A percentile compares a stretch with the other conserved stretches of the same genome.
Evolutionary conservation across 352 stramenopile species (phyloP).

Genomic region (Stramenopiles sp.): DNA sequence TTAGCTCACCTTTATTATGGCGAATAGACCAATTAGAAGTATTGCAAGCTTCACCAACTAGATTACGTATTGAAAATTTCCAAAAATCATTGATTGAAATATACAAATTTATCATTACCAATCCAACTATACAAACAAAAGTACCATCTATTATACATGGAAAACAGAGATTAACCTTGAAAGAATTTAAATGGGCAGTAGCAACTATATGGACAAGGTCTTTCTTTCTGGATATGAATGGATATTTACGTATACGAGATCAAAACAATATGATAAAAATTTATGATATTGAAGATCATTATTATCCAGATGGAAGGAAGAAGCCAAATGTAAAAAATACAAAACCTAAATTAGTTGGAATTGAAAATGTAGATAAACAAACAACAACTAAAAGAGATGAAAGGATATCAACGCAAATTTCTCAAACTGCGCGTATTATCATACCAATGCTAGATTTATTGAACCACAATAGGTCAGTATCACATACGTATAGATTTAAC

Average conservation of each 20-base stretch:
- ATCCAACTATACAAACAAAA: not conserved
- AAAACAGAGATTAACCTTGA: not conserved
- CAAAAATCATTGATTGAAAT: not conserved
- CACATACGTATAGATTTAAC: not conserved
- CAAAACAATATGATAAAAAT: not conserved
- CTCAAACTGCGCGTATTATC: not conserved
- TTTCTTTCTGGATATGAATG: not conserved
- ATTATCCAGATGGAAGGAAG: not conserved
- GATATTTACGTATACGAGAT: not conserved
- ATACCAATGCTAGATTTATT: not conserved
- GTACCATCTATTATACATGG: not conserved
- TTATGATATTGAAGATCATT: not conserved
- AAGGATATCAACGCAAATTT: not conserved
- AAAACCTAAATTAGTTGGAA: not conserved
- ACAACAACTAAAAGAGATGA: not conserved
- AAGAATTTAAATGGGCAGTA: not conserved
- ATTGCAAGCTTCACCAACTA: not conserved
- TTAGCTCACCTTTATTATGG: not conserved
- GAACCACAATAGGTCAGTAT: not conserved
- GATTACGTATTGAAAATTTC: not conserved
- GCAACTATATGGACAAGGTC: not conserved
- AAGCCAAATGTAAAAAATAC: not conserved
- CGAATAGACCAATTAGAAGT: not conserved
- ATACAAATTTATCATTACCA: not conserved
- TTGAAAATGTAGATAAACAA: not conserved